Conservation (phyloP, 2,329 filamentous ascomycete species). For the Neofusicoccum sp. region DNA sequence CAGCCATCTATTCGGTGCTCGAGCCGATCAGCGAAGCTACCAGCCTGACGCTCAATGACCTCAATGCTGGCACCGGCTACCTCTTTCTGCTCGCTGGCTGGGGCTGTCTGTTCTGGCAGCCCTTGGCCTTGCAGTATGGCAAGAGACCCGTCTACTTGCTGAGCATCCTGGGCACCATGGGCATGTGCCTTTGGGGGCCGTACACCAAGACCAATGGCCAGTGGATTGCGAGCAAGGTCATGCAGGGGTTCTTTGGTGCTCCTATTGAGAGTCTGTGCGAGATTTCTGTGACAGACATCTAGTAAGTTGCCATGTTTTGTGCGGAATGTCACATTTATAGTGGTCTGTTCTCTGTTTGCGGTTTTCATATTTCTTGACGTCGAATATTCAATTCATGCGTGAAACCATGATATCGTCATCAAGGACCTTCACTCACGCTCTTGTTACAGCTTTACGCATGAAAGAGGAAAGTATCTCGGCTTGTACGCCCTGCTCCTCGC, state of each 20-base stretch:
- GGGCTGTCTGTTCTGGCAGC: conserved; percentile 57
- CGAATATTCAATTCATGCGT: neutral
- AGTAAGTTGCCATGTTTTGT: conserved; percentile 22
- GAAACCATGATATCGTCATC: neutral
- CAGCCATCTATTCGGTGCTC: conserved; percentile 55
- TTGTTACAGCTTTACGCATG: conserved; percentile 32
- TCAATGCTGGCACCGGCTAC: conserved; percentile 55
- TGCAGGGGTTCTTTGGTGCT: conserved; percentile 52
- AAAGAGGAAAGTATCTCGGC: conserved; percentile 36
- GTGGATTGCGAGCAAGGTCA: conserved; percentile 51
- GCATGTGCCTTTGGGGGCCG: conserved; percentile 44
- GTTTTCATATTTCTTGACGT: neutral
- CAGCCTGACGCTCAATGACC: conserved; percentile 46
- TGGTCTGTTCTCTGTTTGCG: neutral
- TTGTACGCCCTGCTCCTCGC: conserved; percentile 37
- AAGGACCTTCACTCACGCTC: neutral
- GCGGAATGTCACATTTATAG: neutral
- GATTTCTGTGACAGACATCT: conserved; percentile 48
- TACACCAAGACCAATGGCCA: conserved; percentile 49
- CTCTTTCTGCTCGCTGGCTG: conserved; percentile 58
- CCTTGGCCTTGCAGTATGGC: conserved; percentile 57
- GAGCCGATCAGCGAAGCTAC: conserved; percentile 52
- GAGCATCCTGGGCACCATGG: conserved; percentile 43
- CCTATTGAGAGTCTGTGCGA: conserved; percentile 55
- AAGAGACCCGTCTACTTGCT: conserved; percentile 53